phyloP scores from a whole-genome alignment of 129 eudicot genomes.

The Pulicaria dysenterica region DNA sequence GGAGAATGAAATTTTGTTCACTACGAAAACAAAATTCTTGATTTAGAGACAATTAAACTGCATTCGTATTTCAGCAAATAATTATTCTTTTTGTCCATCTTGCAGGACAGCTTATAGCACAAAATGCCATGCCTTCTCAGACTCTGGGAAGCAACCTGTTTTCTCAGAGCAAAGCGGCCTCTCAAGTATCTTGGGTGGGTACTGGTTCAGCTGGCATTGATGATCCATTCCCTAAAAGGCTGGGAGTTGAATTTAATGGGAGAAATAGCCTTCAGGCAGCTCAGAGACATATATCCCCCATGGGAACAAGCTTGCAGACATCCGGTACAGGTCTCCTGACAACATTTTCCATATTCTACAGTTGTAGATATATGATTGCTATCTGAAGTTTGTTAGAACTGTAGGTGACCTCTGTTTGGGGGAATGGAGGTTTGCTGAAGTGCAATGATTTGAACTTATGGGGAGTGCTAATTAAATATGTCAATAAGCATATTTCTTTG shows the following conservation, averaged over 20 bases:
- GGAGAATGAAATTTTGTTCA: too few relatives aligned
- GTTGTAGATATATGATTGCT: constrained; percentile 17
- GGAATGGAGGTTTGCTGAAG: too few relatives aligned
- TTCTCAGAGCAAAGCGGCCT: constrained; percentile 36
- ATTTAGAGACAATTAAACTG: not conserved
- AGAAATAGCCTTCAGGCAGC: constrained; percentile 32
- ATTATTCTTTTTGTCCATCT: not conserved
- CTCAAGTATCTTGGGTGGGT: constrained; percentile 30
- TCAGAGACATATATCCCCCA: constrained; percentile 19
- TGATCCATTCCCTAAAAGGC: constrained; percentile 56
- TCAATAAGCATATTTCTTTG: too few relatives aligned
- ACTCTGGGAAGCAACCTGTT: constrained; percentile 16
- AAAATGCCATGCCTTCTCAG: constrained; percentile 32
- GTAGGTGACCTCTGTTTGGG: not conserved
- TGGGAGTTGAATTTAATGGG: constrained; percentile 46
- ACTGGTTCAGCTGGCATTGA: constrained; percentile 30
- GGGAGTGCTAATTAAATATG: too few relatives aligned
- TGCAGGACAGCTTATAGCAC: constrained; percentile 35
- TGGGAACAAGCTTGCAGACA: constrained; percentile 36
- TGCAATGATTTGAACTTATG: too few relatives aligned
- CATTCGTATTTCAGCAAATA: not conserved
- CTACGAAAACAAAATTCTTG: too few relatives aligned
- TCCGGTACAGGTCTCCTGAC: constrained; percentile 32
- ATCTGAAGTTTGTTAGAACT: not conserved
- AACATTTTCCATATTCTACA: not conserved